These are phyloP conservation scores for Cytospora piceae DNA, from an alignment of 2,329 filamentous ascomycete genomes.

Conservation along the genomic window DNA sequence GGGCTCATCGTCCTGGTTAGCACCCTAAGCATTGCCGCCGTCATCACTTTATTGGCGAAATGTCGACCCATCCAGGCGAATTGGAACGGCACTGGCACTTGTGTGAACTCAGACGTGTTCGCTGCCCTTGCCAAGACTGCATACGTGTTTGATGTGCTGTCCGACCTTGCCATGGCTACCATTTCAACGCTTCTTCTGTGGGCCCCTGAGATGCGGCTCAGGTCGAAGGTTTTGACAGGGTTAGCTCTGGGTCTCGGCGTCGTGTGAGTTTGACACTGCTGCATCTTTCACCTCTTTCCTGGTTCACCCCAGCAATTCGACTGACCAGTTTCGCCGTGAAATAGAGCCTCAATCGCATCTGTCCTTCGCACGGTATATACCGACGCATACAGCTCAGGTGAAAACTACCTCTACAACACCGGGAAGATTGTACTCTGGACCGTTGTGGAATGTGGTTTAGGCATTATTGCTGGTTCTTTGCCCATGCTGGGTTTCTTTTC, in stretches of 20 bases:
- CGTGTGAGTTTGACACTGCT: slow-evolving; percentile 12
- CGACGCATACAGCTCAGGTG: slow-evolving; percentile 27
- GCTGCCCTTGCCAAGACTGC: slow-evolving; percentile 29
- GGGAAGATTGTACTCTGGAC: slow-evolving; percentile 31
- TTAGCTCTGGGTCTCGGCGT: slow-evolving; percentile 24
- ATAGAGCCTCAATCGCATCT: slow-evolving; percentile 26
- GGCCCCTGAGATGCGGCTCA: slow-evolving; percentile 21
- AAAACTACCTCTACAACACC: slow-evolving; percentile 28
- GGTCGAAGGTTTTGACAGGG: slow-evolving; percentile 23
- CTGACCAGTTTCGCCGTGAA: neutral
- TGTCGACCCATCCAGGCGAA: slow-evolving; percentile 29
- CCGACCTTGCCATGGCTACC: slow-evolving; percentile 26
- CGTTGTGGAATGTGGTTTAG: slow-evolving; percentile 27
- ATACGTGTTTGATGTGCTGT: slow-evolving; percentile 27
- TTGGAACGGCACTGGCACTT: slow-evolving; percentile 25
- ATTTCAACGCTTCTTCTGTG: slow-evolving; percentile 28
- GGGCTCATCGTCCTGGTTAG: slow-evolving; percentile 27
- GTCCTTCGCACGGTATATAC: slow-evolving; percentile 28
- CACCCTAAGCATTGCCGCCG: slow-evolving; percentile 24
- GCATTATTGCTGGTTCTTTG: slow-evolving; percentile 28
- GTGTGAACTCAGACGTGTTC: slow-evolving; percentile 25
- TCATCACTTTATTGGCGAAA: slow-evolving; percentile 28
- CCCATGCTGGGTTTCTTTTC: slow-evolving; percentile 24
- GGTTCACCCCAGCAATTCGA: no score
- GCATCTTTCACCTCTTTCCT: neutral